Percentiles rank a stretch among this genome's conserved stretches.
phyloP scores from a whole-genome alignment of 164 flowering plant species.

The Chloranthus sessilifolius region DNA sequence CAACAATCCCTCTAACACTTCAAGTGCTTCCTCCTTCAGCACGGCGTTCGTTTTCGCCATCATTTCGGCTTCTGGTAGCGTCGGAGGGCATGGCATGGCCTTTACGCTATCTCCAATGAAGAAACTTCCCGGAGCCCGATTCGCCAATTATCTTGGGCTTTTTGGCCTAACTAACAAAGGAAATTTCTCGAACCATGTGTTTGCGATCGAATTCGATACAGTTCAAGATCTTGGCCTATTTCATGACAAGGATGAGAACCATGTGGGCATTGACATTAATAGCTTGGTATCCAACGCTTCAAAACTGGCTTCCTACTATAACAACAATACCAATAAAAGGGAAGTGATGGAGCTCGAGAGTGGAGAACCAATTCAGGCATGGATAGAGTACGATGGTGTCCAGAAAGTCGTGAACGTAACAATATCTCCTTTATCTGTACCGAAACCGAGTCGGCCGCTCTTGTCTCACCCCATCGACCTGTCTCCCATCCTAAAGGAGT shows the following conservation, averaged over 20 bases:
- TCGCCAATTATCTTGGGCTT: slow-evolving; percentile 64
- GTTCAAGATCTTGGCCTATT: slow-evolving; percentile 47
- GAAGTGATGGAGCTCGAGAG: neutral
- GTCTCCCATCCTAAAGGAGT: neutral
- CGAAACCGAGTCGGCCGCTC: neutral
- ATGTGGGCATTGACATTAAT: slow-evolving; percentile 59
- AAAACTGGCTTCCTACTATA: slow-evolving; percentile 25
- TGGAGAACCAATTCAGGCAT: neutral
- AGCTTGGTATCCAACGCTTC: slow-evolving; percentile 43
- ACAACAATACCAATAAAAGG: too few species aligned
- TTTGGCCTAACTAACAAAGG: slow-evolving; percentile 28
- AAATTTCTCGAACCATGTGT: slow-evolving; percentile 41
- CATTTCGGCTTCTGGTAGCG: slow-evolving; percentile 30
- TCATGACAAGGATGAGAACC: slow-evolving; percentile 53
- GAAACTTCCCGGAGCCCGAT: slow-evolving; percentile 32
- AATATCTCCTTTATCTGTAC: neutral
- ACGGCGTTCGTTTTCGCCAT: slow-evolving; percentile 64
- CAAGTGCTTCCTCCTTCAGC: slow-evolving; percentile 54
- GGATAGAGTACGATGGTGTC: slow-evolving; percentile 6
- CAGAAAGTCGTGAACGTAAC: neutral
- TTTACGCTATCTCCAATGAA: slow-evolving; percentile 39
- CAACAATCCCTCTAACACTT: slow-evolving; percentile 36
- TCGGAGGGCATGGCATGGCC: slow-evolving; percentile 71
- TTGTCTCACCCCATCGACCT: neutral
- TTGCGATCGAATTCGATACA: slow-evolving; percentile 68